These are phyloP conservation scores for Escallonia herrerae DNA, from an alignment of 129 eudicot genomes.

Conservation along the genomic window DNA sequence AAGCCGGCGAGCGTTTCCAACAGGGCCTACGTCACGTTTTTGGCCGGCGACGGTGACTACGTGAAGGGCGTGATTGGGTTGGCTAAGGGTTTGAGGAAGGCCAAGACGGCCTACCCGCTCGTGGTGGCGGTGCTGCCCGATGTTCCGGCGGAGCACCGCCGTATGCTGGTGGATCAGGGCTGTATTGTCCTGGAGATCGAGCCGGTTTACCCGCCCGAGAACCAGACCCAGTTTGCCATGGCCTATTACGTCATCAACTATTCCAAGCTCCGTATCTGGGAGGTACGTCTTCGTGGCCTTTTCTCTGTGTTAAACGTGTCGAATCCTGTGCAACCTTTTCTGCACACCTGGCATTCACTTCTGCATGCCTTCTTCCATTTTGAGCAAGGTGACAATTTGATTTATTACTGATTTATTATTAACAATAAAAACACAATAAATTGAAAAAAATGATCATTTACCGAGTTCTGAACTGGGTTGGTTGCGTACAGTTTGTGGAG, in stretches of 20 bases:
- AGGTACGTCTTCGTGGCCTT: constrained; percentile 26
- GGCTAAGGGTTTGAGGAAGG: constrained; percentile 57
- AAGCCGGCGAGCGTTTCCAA: neutral
- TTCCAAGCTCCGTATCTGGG: constrained; percentile 74
- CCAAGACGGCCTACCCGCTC: constrained; percentile 46
- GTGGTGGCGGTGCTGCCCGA: constrained; percentile 72
- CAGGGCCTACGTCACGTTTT: constrained; percentile 57
- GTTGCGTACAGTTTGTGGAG: constrained; percentile 54
- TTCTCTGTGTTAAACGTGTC: too few species aligned
- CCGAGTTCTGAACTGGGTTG: neutral
- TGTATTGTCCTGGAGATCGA: constrained; percentile 58
- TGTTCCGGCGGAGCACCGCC: constrained; percentile 62
- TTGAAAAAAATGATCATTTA: too few species aligned
- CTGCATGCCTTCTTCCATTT: too few species aligned
- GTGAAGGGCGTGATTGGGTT: constrained; percentile 70
- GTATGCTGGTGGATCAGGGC: constrained; percentile 43
- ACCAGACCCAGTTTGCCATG: constrained; percentile 58
- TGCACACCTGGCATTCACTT: too few species aligned
- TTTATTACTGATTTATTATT: neutral
- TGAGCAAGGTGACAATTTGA: neutral
- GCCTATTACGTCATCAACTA: constrained; percentile 79
- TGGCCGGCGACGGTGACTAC: constrained; percentile 72
- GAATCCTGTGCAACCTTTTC: too few species aligned
- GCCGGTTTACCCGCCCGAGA: constrained; percentile 59
- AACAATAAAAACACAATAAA: too few species aligned